Evolutionary conservation across 371 early-diverging fungal species (phyloP), one percentile per base, ranked within the genome.

Genomic region (Rhizopus delemar): DNA sequence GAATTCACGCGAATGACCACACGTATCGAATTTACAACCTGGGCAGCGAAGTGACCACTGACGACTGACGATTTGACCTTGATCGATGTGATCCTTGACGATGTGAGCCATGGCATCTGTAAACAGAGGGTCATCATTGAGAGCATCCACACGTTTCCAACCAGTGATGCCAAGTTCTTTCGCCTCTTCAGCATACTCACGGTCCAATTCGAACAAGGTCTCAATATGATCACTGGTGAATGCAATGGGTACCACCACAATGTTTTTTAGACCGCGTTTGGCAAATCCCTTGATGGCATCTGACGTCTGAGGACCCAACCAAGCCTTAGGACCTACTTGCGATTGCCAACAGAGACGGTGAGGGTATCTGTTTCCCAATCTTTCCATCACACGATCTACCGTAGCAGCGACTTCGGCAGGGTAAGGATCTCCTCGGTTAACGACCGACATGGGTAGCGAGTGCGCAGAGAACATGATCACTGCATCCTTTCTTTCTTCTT

Each of bases 171-270:
- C 93, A 5, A 75, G 66, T 82, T 94, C 85, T 52, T 86, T 70
- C 0, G 97, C 98, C n/a, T 91, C 81, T 35, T 91, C 77, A 2
- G 89, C 91, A 66, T 95, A 95, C 65, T 96, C 95, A 16, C 90
- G 62, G 75, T 96, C 98, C 51, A 98, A 76, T 83, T 98, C 98
- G 80, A 84, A 98, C 55, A 98, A 64, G 2, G 98, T 98, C 73
- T 98, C 98, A 51, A 98, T 91, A 70, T 98, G 98, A 66, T 98
- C 98, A 33, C 90, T 90, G 4, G 95, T 95, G 57, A 98, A 98
- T 0, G 97, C 97, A 67, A 98, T 90, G 4, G 98, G 98, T 0
- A 96, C 90, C 32, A 93, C 72, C 15, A 96, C 71, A 43, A 93
- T 60, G 59, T 95, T 86, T 59, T 89, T 91, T 64, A 86, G 71